Percentiles rank a stretch among this genome's conserved stretches.
These are phyloP conservation scores for Colletotrichum sp. DNA, from an alignment of 2,329 filamentous ascomycete species.

Conservation along the genomic window DNA sequence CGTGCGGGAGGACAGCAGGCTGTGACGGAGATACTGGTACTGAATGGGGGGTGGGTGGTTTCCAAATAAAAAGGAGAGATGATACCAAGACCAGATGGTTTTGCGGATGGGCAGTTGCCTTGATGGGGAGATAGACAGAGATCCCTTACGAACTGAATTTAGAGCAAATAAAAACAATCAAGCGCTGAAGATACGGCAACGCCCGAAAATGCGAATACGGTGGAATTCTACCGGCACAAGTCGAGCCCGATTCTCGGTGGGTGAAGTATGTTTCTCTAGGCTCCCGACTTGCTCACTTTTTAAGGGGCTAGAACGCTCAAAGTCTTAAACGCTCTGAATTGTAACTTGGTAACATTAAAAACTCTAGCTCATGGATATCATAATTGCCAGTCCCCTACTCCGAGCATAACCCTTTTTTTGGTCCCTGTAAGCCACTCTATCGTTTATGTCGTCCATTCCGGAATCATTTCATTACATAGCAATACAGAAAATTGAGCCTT, in stretches of 20 bases:
- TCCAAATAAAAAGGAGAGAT: background rate
- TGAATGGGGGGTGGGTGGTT: background rate
- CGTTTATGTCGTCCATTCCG: background rate
- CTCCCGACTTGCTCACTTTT: too few species aligned
- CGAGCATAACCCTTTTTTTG: background rate
- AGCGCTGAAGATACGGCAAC: background rate
- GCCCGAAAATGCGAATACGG: background rate
- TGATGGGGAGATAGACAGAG: background rate
- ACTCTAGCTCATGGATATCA: constrained; percentile 14
- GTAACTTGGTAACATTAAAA: background rate
- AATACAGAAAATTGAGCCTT: background rate
- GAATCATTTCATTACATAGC: background rate
- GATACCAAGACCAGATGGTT: background rate
- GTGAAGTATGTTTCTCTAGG: background rate
- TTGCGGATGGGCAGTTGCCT: background rate
- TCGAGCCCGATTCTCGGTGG: background rate
- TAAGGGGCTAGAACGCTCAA: fast-evolving
- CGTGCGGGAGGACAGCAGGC: background rate
- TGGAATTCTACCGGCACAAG: background rate
- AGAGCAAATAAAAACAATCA: background rate
- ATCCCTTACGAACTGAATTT: background rate
- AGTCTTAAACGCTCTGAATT: background rate
- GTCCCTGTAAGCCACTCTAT: background rate
- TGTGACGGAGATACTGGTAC: background rate
- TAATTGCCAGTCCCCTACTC: constrained; percentile 5